Conservation (phyloP, 768 basidiomycete species). For the Pleurotus tuber-regium region DNA sequence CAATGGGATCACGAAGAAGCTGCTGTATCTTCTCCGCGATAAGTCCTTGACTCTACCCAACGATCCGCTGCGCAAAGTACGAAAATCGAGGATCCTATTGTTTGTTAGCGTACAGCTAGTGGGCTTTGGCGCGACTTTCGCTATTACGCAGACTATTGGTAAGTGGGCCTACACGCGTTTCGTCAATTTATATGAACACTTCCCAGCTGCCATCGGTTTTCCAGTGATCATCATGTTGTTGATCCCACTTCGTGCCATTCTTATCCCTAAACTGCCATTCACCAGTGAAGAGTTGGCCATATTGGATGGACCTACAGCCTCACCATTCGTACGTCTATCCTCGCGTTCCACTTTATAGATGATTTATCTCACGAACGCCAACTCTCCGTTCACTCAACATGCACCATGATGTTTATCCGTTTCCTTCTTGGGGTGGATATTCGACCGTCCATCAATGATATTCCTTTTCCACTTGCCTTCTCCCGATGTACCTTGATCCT, state of each 20-base stretch:
- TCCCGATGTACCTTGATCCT: neutral
- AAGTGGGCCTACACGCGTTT: constrained; percentile 28
- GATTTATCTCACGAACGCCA: neutral
- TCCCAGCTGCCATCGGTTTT: constrained; percentile 84
- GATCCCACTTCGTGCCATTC: constrained; percentile 66
- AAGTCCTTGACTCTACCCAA: constrained; percentile 51
- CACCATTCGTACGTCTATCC: constrained; percentile 67
- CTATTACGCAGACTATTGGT: constrained; percentile 90
- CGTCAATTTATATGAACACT: constrained; percentile 14
- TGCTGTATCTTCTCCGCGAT: constrained; percentile 80
- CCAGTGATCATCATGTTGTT: constrained; percentile 85
- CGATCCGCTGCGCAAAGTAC: constrained; percentile 76
- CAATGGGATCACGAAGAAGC: constrained; percentile 81
- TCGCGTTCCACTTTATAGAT: constrained; percentile 23
- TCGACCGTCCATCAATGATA: neutral
- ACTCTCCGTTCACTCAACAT: neutral
- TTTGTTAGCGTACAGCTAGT: constrained; percentile 76
- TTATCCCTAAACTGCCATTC: constrained; percentile 78
- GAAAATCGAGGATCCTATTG: constrained; percentile 67
- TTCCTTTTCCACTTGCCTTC: neutral
- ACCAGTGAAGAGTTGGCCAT: constrained; percentile 74
- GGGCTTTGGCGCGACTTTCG: constrained; percentile 87
- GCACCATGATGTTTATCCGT: neutral
- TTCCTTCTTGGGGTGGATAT: neutral
- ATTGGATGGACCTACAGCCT: constrained; percentile 89